A percentile compares a stretch with the other conserved stretches of the same genome.
Evolutionary conservation across 441 rosid species (phyloP).

Genomic region (Croton setiger): DNA sequence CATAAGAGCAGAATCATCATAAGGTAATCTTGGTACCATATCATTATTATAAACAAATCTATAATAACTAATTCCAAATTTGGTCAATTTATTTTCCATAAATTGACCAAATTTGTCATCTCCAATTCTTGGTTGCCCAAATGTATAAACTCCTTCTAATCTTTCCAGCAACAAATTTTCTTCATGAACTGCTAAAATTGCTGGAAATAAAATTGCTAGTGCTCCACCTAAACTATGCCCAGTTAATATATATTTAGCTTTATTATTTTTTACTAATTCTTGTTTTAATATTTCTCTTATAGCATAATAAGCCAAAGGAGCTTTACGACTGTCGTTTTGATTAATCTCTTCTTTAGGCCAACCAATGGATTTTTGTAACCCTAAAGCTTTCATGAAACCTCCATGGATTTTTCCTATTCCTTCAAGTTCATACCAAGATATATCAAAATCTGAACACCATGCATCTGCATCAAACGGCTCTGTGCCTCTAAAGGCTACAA

Average conservation of each 20-base stretch:
- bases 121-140: constrained; percentile 80
- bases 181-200: constrained; percentile 43
- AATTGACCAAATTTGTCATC: constrained; percentile 42
- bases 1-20: constrained; percentile 48
- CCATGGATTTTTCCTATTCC: constrained; percentile 60
- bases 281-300: constrained; percentile 43
- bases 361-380: constrained; percentile 44
- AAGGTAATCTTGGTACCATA: constrained; percentile 68
- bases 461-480: constrained; percentile 65
- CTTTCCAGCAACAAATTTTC: constrained; percentile 46
- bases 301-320: constrained; percentile 49
- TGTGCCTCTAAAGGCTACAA: constrained; percentile 77
- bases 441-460: constrained; percentile 69
- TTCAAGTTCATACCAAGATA: constrained; percentile 72
- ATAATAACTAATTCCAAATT: constrained; percentile 29
- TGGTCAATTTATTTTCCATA: constrained; percentile 39
- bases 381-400: constrained; percentile 77
- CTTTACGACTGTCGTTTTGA: constrained; percentile 11
- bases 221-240: constrained; percentile 80
- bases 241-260: constrained; percentile 41
- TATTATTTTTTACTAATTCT: constrained; percentile 26
- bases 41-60: constrained; percentile 66
- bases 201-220: constrained; percentile 52
- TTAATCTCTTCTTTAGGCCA: constrained; percentile 39
- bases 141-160: constrained; percentile 56